Percentiles rank a stretch among this genome's conserved stretches.
Conservation (phyloP, 306 rosid genomes). For the Cucumis melo region DNA sequence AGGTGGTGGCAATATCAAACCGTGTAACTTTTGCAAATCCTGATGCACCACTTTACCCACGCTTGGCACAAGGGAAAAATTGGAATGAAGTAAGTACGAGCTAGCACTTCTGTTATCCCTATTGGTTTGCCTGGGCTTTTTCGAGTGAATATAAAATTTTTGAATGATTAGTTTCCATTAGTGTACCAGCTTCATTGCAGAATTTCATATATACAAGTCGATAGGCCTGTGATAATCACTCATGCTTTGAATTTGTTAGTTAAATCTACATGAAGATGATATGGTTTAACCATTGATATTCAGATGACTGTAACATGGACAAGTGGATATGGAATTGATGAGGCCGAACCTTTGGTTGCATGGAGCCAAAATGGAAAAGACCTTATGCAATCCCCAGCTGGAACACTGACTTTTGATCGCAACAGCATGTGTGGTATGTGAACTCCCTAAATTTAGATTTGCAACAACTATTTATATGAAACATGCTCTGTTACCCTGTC, state of each 20-base stretch:
- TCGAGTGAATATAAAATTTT: not conserved
- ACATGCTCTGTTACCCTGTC: not conserved
- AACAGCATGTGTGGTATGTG: conserved; percentile 70
- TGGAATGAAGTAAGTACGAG: conserved; percentile 68
- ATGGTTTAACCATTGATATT: not conserved
- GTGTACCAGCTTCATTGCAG: not conserved
- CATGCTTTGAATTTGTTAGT: not conserved
- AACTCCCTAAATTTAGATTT: not conserved
- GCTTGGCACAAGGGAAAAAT: conserved; percentile 77
- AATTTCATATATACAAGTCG: not conserved
- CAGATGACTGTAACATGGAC: conserved; percentile 98
- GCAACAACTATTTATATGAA: not conserved
- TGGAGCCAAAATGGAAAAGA: conserved; percentile 62
- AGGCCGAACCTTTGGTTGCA: conserved; percentile 78
- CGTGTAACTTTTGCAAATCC: conserved; percentile 59
- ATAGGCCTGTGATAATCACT: not conserved
- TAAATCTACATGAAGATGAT: conserved; percentile 1
- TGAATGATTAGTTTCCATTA: not conserved
- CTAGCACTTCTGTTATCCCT: not conserved
- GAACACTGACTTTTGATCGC: conserved; percentile 68
- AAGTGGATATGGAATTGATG: conserved; percentile 66
- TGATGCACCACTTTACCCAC: conserved; percentile 83
- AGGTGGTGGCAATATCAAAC: conserved; percentile 56
- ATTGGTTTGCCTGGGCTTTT: not conserved
- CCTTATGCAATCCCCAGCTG: conserved; percentile 44